Percentiles rank a stretch among this genome's conserved stretches.
Conservation (phyloP, 345 rosid genomes). For the Eucalyptus tenuipes region DNA sequence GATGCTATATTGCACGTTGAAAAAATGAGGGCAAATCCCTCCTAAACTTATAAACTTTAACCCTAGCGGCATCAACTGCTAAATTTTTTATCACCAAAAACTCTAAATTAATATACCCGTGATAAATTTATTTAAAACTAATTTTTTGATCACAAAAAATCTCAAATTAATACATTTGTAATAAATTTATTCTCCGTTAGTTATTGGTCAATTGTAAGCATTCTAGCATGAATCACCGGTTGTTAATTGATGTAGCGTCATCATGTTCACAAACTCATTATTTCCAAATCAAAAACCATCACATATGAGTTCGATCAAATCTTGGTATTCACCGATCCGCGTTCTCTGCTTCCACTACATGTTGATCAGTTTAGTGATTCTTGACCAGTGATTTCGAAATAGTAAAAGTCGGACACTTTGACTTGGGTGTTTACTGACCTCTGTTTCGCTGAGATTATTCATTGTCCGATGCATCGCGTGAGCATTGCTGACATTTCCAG, state of each 20-base stretch:
- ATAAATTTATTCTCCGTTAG: no score
- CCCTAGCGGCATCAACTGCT: accelerated
- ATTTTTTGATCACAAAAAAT: background rate
- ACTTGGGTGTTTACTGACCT: background rate
- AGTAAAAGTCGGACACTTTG: background rate
- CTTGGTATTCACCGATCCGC: background rate
- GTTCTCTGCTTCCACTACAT: background rate
- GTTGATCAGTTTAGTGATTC: background rate
- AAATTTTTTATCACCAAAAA: background rate
- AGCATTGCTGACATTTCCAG: background rate
- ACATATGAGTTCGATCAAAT: background rate
- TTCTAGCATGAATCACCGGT: background rate
- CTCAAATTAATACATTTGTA: no score
- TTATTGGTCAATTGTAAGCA: background rate
- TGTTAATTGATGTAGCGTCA: background rate
- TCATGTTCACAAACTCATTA: background rate
- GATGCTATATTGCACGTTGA: background rate
- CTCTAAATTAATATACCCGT: background rate
- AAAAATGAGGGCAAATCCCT: background rate
- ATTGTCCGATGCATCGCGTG: background rate
- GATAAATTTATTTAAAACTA: no score
- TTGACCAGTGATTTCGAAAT: background rate
- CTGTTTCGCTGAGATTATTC: background rate
- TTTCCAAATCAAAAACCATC: background rate
- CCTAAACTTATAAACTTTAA: background rate